Percentiles rank a stretch among this genome's conserved stretches.
Conservation (phyloP, 148 eudicot genomes). For the Camellia lanceoleosa region DNA sequence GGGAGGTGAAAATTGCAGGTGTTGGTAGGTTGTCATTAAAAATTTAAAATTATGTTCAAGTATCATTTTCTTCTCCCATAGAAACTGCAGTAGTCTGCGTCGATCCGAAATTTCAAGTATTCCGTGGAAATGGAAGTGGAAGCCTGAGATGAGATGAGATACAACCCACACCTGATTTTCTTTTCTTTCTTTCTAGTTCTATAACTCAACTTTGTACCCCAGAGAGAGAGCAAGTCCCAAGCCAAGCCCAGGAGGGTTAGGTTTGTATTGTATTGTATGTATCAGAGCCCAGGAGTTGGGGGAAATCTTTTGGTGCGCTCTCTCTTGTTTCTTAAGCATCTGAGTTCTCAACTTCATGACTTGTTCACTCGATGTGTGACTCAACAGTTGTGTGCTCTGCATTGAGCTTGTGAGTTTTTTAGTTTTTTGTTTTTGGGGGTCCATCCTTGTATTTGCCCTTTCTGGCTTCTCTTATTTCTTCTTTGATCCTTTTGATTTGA, state of each 20-base stretch:
- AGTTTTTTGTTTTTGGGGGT: background rate
- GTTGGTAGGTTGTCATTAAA: background rate
- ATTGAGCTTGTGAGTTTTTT: conserved; percentile 8
- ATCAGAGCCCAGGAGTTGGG: background rate
- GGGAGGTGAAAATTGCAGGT: background rate
- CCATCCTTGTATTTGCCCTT: background rate
- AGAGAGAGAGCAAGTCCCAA: too few species aligned
- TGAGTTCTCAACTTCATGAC: background rate
- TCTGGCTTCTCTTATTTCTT: background rate
- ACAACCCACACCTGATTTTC: too few species aligned
- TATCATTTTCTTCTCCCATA: background rate
- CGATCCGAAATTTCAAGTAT: background rate
- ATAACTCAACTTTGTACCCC: too few species aligned
- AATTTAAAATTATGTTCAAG: too few species aligned
- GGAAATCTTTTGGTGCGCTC: background rate
- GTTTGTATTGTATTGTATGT: too few species aligned
- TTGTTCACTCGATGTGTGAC: conserved; percentile 11
- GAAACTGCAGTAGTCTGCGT: background rate
- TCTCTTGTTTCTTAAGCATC: background rate
- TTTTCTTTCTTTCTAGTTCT: too few species aligned
- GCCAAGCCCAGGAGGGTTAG: too few species aligned
- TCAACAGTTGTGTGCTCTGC: conserved; percentile 6
- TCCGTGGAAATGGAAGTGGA: background rate
- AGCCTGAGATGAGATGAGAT: background rate
- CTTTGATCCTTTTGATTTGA: background rate